Evolutionary conservation across 2,329 filamentous ascomycete genomes (phyloP).

Genomic region (Eutypella sp.): DNA sequence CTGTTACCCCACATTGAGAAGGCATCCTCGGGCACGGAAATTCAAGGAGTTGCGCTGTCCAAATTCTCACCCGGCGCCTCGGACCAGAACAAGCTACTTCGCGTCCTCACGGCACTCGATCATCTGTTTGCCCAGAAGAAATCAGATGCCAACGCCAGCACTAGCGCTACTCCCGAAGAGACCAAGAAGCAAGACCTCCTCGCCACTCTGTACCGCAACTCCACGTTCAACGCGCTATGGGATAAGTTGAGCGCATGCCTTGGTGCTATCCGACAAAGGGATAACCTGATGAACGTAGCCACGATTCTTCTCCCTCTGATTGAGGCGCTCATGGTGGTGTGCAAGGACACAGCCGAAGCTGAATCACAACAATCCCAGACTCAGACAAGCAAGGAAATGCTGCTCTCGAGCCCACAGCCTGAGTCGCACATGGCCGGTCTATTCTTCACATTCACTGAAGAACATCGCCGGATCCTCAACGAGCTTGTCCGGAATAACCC

Average conservation of each 20-base stretch:
- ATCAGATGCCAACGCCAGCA: constrained; percentile 37
- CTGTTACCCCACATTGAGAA: constrained; percentile 81
- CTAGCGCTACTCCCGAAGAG: constrained; percentile 47
- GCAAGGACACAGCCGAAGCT: constrained; percentile 88
- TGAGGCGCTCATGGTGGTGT: constrained; percentile 97
- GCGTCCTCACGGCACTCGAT: constrained; percentile 88
- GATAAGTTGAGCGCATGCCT: constrained; percentile 85
- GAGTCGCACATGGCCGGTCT: constrained; percentile 80
- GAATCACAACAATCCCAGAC: constrained; percentile 50
- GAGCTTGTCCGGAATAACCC: constrained; percentile 96
- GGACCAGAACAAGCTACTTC: constrained; percentile 91
- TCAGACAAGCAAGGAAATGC: constrained; percentile 58
- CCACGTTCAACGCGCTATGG: constrained; percentile 88
- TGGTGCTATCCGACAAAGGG: constrained; percentile 79
- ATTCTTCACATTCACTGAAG: constrained; percentile 97
- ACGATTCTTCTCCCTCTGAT: constrained; percentile 93
- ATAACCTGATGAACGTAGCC: constrained; percentile 94
- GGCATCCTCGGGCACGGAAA: constrained; percentile 84
- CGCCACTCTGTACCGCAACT: constrained; percentile 81
- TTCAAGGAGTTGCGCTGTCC: constrained; percentile 86
- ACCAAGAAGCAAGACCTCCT: constrained; percentile 78
- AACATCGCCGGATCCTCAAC: constrained; percentile 95
- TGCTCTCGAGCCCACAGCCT: constrained; percentile 69
- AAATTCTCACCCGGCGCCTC: constrained; percentile 96
- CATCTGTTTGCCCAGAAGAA: constrained; percentile 84